Evolutionary conservation across 2,329 filamentous ascomycete genomes (phyloP).

Genomic region (Colletotrichum agaves): DNA sequence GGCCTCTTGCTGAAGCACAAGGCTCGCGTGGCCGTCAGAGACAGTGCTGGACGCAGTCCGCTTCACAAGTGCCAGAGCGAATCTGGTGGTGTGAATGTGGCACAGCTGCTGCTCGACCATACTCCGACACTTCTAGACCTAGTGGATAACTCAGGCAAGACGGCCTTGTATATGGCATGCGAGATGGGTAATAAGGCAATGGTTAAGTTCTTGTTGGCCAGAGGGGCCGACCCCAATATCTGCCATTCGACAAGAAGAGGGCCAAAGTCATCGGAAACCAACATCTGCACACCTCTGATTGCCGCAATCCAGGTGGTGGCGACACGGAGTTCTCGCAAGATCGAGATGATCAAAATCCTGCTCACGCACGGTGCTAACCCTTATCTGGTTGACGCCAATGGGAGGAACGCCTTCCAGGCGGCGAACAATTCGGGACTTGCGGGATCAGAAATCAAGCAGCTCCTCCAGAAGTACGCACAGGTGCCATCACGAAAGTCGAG

Average conservation of each 20-base stretch:
- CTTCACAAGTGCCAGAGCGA: conserved; percentile 44
- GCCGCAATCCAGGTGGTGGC: conserved; percentile 42
- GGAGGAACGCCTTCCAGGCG: conserved; percentile 30
- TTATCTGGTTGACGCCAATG: conserved; percentile 34
- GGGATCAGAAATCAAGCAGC: conserved; percentile 31
- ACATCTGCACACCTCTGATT: conserved; percentile 42
- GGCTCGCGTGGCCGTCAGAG: conserved; percentile 42
- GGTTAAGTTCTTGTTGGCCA: conserved; percentile 41
- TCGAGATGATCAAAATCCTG: conserved; percentile 41
- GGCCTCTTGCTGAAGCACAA: conserved; percentile 42
- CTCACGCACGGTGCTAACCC: conserved; percentile 40
- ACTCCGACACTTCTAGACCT: conserved; percentile 39
- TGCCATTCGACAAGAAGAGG: conserved; percentile 33
- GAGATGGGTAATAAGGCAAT: conserved; percentile 45
- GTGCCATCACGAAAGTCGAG: conserved; percentile 9
- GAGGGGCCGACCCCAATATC: conserved; percentile 42
- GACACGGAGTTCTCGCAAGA: conserved; percentile 39
- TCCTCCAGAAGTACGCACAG: conserved; percentile 21
- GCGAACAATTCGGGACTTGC: conserved; percentile 32
- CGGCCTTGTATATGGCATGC: conserved; percentile 45
- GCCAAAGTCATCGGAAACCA: conserved; percentile 2
- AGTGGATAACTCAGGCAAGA: conserved; percentile 42
- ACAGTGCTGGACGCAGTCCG: conserved; percentile 41
- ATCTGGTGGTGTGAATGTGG: conserved; percentile 41
- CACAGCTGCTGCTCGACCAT: conserved; percentile 41